phyloP scores from a whole-genome alignment of 805 yeast genomes.

The Pichia sporocuriosa region DNA sequence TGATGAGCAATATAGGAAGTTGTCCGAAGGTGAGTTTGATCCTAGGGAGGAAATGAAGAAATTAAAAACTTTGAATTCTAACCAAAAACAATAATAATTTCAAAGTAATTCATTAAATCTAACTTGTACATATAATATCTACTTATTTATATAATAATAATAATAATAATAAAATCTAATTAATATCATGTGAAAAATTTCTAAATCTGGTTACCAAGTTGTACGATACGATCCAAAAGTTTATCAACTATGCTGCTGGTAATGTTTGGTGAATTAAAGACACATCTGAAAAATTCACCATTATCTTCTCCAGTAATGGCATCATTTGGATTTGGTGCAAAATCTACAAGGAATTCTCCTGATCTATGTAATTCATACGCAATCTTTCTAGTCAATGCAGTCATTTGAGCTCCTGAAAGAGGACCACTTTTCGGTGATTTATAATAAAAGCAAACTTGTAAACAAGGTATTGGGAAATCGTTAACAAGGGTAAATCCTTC shows the following conservation, averaged over 20 bases:
- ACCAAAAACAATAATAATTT: slow-evolving; percentile 34
- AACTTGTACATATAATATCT: no score
- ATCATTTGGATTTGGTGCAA: slow-evolving; percentile 58
- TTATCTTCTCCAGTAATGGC: slow-evolving; percentile 33
- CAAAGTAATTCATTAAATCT: no score
- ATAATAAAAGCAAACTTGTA: slow-evolving; percentile 80
- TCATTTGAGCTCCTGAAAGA: slow-evolving; percentile 33
- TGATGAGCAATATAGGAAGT: slow-evolving; percentile 77
- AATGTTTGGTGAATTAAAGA: slow-evolving; percentile 65
- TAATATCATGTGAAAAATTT: no score
- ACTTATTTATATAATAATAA: no score
- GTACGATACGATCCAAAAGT: slow-evolving; percentile 34
- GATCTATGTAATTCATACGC: slow-evolving; percentile 50
- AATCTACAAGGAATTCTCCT: slow-evolving; percentile 72
- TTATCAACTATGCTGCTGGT: slow-evolving; percentile 39
- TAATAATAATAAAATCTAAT: background rate
- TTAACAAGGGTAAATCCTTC: slow-evolving; percentile 52
- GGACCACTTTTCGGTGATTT: slow-evolving; percentile 31
- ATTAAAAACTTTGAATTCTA: slow-evolving; percentile 53
- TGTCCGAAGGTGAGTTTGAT: slow-evolving; percentile 76
- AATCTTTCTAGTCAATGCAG: slow-evolving; percentile 53
- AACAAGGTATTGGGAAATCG: slow-evolving; percentile 59
- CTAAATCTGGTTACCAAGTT: slow-evolving; percentile 28
- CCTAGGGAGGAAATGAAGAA: slow-evolving; percentile 75
- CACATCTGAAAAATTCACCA: slow-evolving; percentile 83